phyloP scores from a whole-genome alignment of 805 yeast species.

The Metschnikowia cerradonensis region DNA sequence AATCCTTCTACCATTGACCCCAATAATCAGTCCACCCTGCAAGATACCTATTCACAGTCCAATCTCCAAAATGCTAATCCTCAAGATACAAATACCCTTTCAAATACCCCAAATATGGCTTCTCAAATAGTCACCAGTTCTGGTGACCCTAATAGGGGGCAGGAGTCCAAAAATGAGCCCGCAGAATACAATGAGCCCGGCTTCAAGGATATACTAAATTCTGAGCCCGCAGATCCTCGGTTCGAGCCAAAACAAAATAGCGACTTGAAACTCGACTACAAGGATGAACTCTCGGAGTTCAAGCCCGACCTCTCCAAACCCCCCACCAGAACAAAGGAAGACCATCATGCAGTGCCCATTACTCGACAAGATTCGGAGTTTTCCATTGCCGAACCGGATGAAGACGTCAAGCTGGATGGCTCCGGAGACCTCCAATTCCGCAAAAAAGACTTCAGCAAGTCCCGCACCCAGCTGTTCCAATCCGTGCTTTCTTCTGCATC shows the following conservation, averaged over 20 bases:
- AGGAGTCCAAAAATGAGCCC: neutral
- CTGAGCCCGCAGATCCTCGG: neutral
- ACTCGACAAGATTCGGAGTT: neutral
- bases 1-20: too few species aligned
- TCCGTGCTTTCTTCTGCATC: conserved; percentile 44
- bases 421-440: conserved; percentile 28
- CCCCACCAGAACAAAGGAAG: neutral
- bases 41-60: too few species aligned
- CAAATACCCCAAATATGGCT: too few species aligned
- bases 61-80: too few species aligned
- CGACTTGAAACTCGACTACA: neutral
- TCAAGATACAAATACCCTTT: neutral
- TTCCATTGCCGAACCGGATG: conserved; percentile 1
- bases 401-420: conserved; percentile 6
- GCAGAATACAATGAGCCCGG: neutral
- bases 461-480: conserved; percentile 42
- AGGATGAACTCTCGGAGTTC: neutral
- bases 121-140: too few species aligned
- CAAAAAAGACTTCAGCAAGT: conserved; percentile 34
- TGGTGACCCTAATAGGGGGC: too few species aligned
- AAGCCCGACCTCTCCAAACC: conserved; percentile 1
- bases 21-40: too few species aligned
- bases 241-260: neutral
- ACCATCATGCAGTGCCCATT: neutral
- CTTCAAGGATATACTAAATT: neutral